Evolutionary conservation across 331 rosid species (phyloP).

Genomic region (Quercus lobata): DNA sequence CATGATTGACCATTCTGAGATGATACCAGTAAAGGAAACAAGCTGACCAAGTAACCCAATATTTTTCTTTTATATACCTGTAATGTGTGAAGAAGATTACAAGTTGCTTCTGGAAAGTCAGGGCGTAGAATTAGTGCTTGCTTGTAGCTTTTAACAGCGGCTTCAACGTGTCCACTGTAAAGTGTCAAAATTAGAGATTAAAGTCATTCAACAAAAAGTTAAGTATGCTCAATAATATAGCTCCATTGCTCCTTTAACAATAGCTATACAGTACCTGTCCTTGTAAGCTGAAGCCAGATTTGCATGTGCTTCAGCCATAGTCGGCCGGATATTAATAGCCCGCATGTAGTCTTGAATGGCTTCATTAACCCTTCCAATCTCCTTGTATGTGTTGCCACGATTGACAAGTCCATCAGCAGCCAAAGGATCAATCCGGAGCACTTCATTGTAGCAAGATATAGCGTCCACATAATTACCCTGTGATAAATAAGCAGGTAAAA

Average conservation of each 20-base stretch:
- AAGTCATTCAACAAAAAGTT: neutral
- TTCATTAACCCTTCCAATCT: slow-evolving; percentile 95
- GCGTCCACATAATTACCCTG: slow-evolving; percentile 98
- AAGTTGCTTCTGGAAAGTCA: slow-evolving; percentile 97
- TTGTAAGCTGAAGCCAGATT: slow-evolving; percentile 98
- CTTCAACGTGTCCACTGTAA: slow-evolving; percentile 94
- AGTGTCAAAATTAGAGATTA: neutral
- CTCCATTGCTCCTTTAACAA: neutral
- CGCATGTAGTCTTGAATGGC: slow-evolving; percentile 88
- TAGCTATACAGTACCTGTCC: slow-evolving; percentile 56
- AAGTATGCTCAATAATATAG: neutral
- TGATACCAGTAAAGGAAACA: neutral
- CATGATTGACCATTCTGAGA: neutral
- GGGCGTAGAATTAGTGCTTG: slow-evolving; percentile 81
- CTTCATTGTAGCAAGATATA: slow-evolving; percentile 95
- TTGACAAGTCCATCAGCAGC: slow-evolving; percentile 99
- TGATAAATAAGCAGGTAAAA: neutral
- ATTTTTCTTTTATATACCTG: slow-evolving; percentile 49
- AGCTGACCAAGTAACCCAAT: neutral
- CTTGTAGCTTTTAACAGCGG: slow-evolving; percentile 81
- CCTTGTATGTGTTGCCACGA: slow-evolving; percentile 97
- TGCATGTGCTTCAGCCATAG: slow-evolving; percentile 99
- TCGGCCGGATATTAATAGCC: slow-evolving; percentile 79
- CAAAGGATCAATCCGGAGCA: slow-evolving; percentile 95
- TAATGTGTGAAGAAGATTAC: slow-evolving; percentile 94